Evolutionary conservation across 129 eudicot species (phyloP), one percentile per base, ranked within the genome.

Genomic region (Kitagawia praeruptora): DNA sequence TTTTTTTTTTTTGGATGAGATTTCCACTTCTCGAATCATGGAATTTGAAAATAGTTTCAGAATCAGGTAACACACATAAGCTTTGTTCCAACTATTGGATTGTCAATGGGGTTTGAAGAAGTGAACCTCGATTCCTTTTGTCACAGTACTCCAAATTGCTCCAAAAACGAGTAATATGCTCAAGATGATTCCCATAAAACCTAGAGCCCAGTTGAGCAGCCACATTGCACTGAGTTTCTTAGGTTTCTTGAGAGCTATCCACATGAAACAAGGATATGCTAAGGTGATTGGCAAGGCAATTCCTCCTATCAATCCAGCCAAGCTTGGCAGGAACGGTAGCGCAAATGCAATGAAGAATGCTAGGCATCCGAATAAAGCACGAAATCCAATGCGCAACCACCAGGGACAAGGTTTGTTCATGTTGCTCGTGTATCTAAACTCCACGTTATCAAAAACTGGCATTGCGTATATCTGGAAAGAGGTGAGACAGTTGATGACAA

Each of bases 181-280:
- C 49, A 91, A 31, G 9, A 87, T 38, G 75, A 84, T 84, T 18
- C 93, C 93, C 42, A 85, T 79, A 75, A 58, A 66, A 8, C 96
- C 96, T 38, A 91, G 91, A 44, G 53, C 67, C 88, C 88, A 82
- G 70, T 88, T 91, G 42, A 87, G 71, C 53, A 77, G 81, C 92
- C 92, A 91, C 86, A 80, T 85, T 56, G 75, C 16, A 34, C 82
- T 41, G 46, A 69, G 81, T 76, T 42, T 84, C 10, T 61, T 46
- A 21, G 92, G 96, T 79, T 83, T 89, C 85, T 82, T 83, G 31
- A 87, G 84, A 80, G 77, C 71, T 37, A 86, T 81, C 96, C 96
- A 90, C 96, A 90, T 90, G 54, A 90, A 81, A 83, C 92, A 90
- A 34, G 92, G 96, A 70, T 86, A 91, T 61, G 92, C 96, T 38